Percentiles rank a stretch among this genome's conserved stretches.
Conservation (phyloP, 2,329 filamentous ascomycete species). For the Tolypocladium nubicola region DNA sequence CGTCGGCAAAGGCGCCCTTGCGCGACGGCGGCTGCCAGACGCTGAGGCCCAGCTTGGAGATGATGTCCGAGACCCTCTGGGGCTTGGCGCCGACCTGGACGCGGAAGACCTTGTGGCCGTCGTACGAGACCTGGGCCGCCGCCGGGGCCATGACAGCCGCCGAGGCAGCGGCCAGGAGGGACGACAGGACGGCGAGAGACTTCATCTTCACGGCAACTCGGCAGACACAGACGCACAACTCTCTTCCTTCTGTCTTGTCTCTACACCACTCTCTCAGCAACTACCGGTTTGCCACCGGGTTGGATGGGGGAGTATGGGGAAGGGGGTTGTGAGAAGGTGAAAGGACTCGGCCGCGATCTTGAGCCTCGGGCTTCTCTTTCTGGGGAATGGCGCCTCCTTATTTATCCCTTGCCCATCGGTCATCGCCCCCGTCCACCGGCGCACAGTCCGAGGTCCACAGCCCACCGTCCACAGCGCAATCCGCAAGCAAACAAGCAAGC, state of each 20-base stretch:
- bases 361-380: neutral
- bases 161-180: conserved; percentile 8
- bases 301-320: neutral
- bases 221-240: neutral
- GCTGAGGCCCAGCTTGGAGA: conserved; percentile 21
- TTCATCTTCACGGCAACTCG: conserved; percentile 8
- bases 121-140: conserved; percentile 21
- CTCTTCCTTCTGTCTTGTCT: neutral
- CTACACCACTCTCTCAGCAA: neutral
- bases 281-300: neutral
- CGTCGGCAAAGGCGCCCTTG: conserved; percentile 25
- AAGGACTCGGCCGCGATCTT: neutral
- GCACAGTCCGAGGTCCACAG: neutral
- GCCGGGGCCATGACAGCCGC: conserved; percentile 4
- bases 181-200: conserved; percentile 4
- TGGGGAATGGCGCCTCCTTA: neutral
- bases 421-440: neutral
- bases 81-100: conserved; percentile 24
- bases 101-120: conserved; percentile 34
- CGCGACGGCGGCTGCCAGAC: conserved; percentile 24
- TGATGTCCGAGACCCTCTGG: conserved; percentile 19
- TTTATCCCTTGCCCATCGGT: neutral
- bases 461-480: neutral
- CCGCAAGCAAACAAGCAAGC: neutral
- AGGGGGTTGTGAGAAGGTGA: neutral